Conservation (phyloP, 1,284 basidiomycete species). For the Boletus mariae region DNA sequence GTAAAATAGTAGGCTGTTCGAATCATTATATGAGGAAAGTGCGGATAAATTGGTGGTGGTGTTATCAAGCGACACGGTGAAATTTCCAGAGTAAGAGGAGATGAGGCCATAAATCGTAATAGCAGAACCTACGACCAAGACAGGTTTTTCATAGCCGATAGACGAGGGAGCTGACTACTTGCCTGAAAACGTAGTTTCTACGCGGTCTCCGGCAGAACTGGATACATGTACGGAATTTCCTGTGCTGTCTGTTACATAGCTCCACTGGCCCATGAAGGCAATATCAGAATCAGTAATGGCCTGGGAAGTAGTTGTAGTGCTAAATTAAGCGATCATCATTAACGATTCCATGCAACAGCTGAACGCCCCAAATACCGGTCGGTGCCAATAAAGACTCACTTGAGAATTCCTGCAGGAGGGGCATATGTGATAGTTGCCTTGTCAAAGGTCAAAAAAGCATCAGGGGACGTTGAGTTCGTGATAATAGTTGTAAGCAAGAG, state of each 20-base stretch:
- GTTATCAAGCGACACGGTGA: constrained; percentile 57
- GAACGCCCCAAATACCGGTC: constrained; percentile 2
- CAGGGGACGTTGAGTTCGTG: constrained; percentile 30
- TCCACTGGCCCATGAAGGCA: constrained; percentile 51
- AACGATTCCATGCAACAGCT: constrained; percentile 10
- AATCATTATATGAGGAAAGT: constrained; percentile 44
- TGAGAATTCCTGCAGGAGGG: constrained; percentile 26
- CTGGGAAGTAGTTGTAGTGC: constrained; percentile 36
- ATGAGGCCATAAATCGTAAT: constrained; percentile 55
- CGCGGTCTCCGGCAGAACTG: constrained; percentile 44
- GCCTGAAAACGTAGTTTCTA: constrained; percentile 47
- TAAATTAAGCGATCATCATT: constrained; percentile 29
- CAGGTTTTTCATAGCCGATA: constrained; percentile 5
- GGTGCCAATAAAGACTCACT: constrained; percentile 28
- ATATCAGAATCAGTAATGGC: constrained; percentile 40
- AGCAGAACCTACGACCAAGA: constrained; percentile 45
- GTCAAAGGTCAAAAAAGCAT: constrained; percentile 48
- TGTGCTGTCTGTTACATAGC: constrained; percentile 33
- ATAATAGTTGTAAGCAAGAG: constrained; percentile 44
- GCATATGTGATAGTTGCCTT: constrained; percentile 43
- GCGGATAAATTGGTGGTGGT: constrained; percentile 39
- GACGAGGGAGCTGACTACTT: constrained; percentile 20
- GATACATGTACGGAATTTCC: constrained; percentile 43
- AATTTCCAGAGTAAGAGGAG: constrained; percentile 50
- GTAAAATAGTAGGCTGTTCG: constrained; percentile 56